Percentiles rank a stretch among this genome's conserved stretches.
Conservation (phyloP, 148 eudicot genomes). For the Gaultheria prostrata region DNA sequence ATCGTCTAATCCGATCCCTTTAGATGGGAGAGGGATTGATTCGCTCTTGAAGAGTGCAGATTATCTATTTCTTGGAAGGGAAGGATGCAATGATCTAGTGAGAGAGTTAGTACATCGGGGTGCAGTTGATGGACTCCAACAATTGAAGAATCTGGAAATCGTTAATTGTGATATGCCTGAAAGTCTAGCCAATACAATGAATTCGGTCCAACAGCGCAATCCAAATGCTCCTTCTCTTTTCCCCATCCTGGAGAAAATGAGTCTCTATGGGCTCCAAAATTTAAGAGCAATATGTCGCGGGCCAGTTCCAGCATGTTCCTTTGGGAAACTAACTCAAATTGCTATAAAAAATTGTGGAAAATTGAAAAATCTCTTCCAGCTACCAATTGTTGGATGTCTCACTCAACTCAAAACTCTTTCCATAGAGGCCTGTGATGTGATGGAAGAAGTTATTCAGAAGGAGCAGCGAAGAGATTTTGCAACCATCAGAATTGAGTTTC, state of each 20-base stretch:
- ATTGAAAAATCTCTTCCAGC: too few relatives aligned
- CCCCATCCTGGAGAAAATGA: too few relatives aligned
- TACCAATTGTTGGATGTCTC: too few relatives aligned
- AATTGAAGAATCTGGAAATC: not conserved
- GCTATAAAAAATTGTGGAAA: too few relatives aligned
- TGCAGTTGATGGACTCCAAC: conserved; percentile 18
- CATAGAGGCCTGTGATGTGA: conserved; percentile 1
- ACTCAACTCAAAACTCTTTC: too few relatives aligned
- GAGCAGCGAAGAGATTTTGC: too few relatives aligned
- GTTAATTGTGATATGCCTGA: conserved; percentile 8
- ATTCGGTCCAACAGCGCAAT: not conserved
- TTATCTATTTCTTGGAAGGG: not conserved
- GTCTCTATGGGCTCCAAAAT: too few relatives aligned
- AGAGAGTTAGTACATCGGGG: not conserved
- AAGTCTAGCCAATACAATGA: not conserved
- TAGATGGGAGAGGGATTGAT: not conserved
- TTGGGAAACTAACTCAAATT: too few relatives aligned
- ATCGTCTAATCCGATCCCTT: not conserved
- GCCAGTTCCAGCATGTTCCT: too few relatives aligned
- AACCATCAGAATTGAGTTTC: not conserved
- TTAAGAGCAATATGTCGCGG: too few relatives aligned
- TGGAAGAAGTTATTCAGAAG: conserved; percentile 18
- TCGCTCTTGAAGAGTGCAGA: not conserved
- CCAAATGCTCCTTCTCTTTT: too few relatives aligned
- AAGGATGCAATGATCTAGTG: not conserved